Base-by-base conservation (phyloP, 805 yeast genomes). In the Metschnikowia corniflorae region DNA sequence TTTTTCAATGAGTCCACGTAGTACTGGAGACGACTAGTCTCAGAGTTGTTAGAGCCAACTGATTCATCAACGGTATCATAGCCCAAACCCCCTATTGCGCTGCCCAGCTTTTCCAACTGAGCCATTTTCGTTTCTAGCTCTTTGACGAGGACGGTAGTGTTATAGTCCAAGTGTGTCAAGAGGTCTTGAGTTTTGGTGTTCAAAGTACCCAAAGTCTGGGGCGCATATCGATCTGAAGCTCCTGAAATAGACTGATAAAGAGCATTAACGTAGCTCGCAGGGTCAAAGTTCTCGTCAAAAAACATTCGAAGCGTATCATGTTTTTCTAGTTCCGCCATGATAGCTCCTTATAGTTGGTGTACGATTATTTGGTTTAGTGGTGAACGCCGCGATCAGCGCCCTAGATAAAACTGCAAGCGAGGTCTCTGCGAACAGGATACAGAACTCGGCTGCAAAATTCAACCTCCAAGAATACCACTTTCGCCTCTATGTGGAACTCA, bases 221-320 rank as follows among this genome's bases (percentile, higher is more conserved):
- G 50, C 44, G 70, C 58, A 40, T 65, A 63, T 37, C 38, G 34
- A 37, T 37, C 41, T 28, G 40, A 14, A 25, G 31, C 48, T 12
- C 43, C 47, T 6, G 67, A 43, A 3, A 71, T 62, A 14, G 70
- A 58, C 31, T 73, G 63, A 42, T 78, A 70, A 12, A 82, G 58
- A 2, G 83, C 79, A 53, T 83, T 86, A 14, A 83, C 70, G 49
- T 74, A 83, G 26, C 75, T 76, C 37, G 76, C 73, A 1, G 87
- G 83, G 13, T 73, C 76, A 51, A 82, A 82, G 17, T 73, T 76
- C 15, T 71, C 75, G 44, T 82, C 86, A 43, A 80, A 78, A 62
- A 83, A 83, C 78, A 82, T 81, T 9, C 77, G 60, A 3, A 82
- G 57, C 1, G 80, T 67, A 12, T 75, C 75, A 36, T 44, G 48